A percentile compares a stretch with the other conserved stretches of the same genome.
Evolutionary conservation across 2,329 filamentous ascomycete genomes (phyloP).

Genomic region (Phaeosphaeria sp.): DNA sequence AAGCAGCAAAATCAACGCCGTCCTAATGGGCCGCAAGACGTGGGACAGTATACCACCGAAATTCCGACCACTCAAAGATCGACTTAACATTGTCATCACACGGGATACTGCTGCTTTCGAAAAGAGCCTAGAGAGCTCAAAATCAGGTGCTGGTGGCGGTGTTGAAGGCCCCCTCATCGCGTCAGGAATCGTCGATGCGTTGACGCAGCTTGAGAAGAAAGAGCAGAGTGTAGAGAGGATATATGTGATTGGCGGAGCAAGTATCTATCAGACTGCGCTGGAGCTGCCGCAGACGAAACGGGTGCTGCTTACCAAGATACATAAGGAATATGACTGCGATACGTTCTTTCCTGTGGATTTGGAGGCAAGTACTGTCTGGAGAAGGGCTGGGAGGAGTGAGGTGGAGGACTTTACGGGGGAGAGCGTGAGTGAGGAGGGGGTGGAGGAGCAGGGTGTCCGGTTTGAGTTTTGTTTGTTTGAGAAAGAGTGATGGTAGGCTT

Average conservation of each 20-base stretch:
- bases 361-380: slow-evolving; percentile 60
- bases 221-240: slow-evolving; percentile 47
- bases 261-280: slow-evolving; percentile 80
- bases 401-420: slow-evolving; percentile 72
- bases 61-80: slow-evolving; percentile 79
- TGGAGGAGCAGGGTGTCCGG: slow-evolving; percentile 68
- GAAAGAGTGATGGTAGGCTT: too few relatives aligned
- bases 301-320: slow-evolving; percentile 73
- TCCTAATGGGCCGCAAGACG: slow-evolving; percentile 97
- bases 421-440: slow-evolving; percentile 60
- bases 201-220: slow-evolving; percentile 45
- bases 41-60: slow-evolving; percentile 86
- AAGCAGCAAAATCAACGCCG: slow-evolving; percentile 59
- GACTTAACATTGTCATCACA: slow-evolving; percentile 84
- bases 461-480: slow-evolving; percentile 79
- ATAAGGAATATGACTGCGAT: slow-evolving; percentile 76
- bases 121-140: slow-evolving; percentile 11
- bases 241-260: slow-evolving; percentile 89
- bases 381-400: slow-evolving; percentile 57
- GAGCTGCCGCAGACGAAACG: slow-evolving; percentile 62
- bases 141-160: background rate
- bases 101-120: slow-evolving; percentile 45
- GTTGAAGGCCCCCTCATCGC: slow-evolving; percentile 60
- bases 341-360: slow-evolving; percentile 72
- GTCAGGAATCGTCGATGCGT: slow-evolving; percentile 57